These are phyloP conservation scores for Clitoria ternatea DNA, from an alignment of 306 rosid species.

Conservation along the genomic window DNA sequence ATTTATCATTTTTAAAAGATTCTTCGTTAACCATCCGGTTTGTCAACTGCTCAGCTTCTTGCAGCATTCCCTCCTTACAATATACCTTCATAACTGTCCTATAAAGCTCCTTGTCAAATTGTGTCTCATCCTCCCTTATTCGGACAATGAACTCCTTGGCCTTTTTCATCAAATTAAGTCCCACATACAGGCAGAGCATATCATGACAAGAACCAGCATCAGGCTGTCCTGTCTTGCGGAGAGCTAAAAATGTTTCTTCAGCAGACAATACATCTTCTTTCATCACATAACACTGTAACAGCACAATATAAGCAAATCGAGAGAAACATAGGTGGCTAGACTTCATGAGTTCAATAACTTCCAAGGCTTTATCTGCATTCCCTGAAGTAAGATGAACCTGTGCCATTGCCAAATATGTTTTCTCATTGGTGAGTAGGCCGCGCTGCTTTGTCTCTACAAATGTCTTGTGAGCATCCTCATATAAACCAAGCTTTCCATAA, in stretches of 20 bases:
- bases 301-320: slow-evolving; percentile 79
- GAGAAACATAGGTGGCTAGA: slow-evolving; percentile 63
- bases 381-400: slow-evolving; percentile 85
- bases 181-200: slow-evolving; percentile 66
- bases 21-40: slow-evolving; percentile 43
- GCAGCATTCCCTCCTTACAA: slow-evolving; percentile 73
- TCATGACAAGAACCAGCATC: slow-evolving; percentile 85
- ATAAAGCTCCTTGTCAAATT: slow-evolving; percentile 67
- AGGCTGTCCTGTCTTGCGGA: slow-evolving; percentile 74
- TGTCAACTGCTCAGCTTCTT: slow-evolving; percentile 57
- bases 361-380: slow-evolving; percentile 58
- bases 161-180: slow-evolving; percentile 51
- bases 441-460: slow-evolving; percentile 65
- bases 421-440: slow-evolving; percentile 72
- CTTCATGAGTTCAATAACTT: slow-evolving; percentile 71
- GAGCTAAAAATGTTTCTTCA: slow-evolving; percentile 61
- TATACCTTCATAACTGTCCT: slow-evolving; percentile 61
- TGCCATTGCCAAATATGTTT: slow-evolving; percentile 90
- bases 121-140: slow-evolving; percentile 43
- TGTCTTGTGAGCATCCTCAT: slow-evolving; percentile 70
- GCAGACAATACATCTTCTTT: slow-evolving; percentile 73
- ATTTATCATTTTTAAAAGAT: slow-evolving; percentile 35
- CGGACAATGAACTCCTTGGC: slow-evolving; percentile 62
- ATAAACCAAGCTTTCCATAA: slow-evolving; percentile 86
- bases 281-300: slow-evolving; percentile 76